These are phyloP conservation scores for Porogramme epimiltina DNA, from an alignment of 1,284 basidiomycete species.

Conservation along the genomic window DNA sequence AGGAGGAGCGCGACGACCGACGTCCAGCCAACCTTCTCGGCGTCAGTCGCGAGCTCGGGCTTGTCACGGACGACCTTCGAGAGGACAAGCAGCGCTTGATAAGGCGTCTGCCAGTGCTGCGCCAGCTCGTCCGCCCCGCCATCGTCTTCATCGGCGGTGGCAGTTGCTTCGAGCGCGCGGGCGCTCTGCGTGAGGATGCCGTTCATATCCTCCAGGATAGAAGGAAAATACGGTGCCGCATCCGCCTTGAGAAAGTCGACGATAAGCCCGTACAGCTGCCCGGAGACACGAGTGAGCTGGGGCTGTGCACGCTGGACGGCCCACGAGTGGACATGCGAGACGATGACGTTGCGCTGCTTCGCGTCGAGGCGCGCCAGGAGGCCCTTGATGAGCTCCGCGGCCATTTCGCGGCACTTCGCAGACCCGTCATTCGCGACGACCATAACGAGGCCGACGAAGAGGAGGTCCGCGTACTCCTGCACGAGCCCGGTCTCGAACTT, in stretches of 20 bases:
- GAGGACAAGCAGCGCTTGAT: slow-evolving; percentile 75
- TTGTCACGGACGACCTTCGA: slow-evolving; percentile 66
- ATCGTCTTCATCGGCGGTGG: slow-evolving; percentile 35
- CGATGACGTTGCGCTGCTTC: slow-evolving; percentile 57
- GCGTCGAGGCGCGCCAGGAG: slow-evolving; percentile 74
- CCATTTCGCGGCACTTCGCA: slow-evolving; percentile 86
- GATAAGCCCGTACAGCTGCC: slow-evolving; percentile 82
- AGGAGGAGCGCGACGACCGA: slow-evolving; percentile 70
- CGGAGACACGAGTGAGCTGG: slow-evolving; percentile 70
- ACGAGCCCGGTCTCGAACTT: slow-evolving; percentile 87
- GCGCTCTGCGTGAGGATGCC: slow-evolving; percentile 53
- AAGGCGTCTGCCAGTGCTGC: slow-evolving; percentile 80
- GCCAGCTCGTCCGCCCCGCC: slow-evolving; percentile 48
- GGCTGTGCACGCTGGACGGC: slow-evolving; percentile 63
- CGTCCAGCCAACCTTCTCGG: slow-evolving; percentile 61
- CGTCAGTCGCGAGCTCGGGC: slow-evolving; percentile 46
- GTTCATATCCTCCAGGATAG: slow-evolving; percentile 64
- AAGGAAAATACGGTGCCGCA: slow-evolving; percentile 47
- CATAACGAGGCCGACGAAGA: slow-evolving; percentile 93
- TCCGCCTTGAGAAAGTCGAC: slow-evolving; percentile 65
- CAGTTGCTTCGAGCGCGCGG: slow-evolving; percentile 34
- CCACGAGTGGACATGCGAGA: slow-evolving; percentile 84
- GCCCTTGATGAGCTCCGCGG: slow-evolving; percentile 78
- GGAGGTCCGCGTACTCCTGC: slow-evolving; percentile 83
- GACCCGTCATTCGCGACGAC: slow-evolving; percentile 94